These are phyloP conservation scores for Tubosaeta brunneosetosa DNA, from an alignment of 768 basidiomycete species.

Conservation along the genomic window DNA sequence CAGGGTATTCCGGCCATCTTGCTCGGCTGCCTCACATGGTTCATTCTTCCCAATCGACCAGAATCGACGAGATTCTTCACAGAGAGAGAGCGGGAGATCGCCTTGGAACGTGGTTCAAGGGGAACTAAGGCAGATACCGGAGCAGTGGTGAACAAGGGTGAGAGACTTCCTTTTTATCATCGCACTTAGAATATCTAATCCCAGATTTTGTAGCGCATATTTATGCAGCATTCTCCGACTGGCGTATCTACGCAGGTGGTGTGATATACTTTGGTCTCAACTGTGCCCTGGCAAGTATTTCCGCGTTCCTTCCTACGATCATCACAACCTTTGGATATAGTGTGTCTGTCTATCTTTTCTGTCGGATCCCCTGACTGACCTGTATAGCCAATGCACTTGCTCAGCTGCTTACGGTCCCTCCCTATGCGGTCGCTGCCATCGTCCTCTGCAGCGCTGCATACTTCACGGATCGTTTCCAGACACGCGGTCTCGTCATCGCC, in stretches of 20 bases:
- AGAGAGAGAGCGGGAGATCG: conserved; percentile 50
- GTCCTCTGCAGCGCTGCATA: conserved; percentile 58
- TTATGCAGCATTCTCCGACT: conserved; percentile 59
- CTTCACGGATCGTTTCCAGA: conserved; percentile 62
- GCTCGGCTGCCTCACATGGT: conserved; percentile 52
- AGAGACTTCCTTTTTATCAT: neutral
- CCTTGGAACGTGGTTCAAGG: conserved; percentile 63
- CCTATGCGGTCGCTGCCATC: conserved; percentile 67
- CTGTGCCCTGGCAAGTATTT: conserved; percentile 70
- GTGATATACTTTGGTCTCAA: conserved; percentile 78
- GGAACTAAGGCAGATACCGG: conserved; percentile 63
- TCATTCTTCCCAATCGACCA: conserved; percentile 64
- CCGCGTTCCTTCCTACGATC: conserved; percentile 81
- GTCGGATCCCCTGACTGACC: neutral
- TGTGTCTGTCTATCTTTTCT: conserved; percentile 32
- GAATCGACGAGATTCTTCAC: conserved; percentile 61
- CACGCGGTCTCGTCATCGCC: conserved; percentile 42
- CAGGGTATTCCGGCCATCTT: conserved; percentile 66
- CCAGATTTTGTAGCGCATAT: conserved; percentile 51
- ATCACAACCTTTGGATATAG: conserved; percentile 69
- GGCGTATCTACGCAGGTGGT: conserved; percentile 65
- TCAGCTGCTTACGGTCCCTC: conserved; percentile 76
- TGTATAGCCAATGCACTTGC: conserved; percentile 54
- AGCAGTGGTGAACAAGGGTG: conserved; percentile 59
- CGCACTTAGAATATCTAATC: neutral